Evolutionary conservation across 1,139 yeast species (phyloP).

Genomic region (Pichia sp.): DNA sequence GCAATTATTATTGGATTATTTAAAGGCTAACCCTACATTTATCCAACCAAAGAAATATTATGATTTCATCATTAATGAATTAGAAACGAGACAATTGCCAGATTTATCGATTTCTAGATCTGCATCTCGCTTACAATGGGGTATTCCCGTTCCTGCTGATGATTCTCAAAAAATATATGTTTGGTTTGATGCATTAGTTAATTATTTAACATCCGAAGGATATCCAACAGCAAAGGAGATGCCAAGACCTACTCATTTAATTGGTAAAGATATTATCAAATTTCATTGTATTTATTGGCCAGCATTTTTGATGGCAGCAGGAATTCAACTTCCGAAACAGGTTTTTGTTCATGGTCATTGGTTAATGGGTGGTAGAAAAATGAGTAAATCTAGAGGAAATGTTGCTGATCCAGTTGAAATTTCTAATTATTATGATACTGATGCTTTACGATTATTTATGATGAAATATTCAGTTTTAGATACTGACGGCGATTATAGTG

Average conservation of each 20-base stretch:
- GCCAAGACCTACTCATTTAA: slow-evolving; percentile 56
- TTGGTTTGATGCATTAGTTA: slow-evolving; percentile 94
- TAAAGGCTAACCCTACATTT: slow-evolving; percentile 48
- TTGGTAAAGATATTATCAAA: slow-evolving; percentile 86
- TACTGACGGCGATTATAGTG: slow-evolving; percentile 74
- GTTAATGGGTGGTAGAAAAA: slow-evolving; percentile 83
- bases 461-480: slow-evolving; percentile 70
- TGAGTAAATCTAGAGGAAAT: slow-evolving; percentile 91
- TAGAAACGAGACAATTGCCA: slow-evolving; percentile 39
- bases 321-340: slow-evolving; percentile 59
- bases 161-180: slow-evolving; percentile 77
- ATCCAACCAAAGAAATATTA: slow-evolving; percentile 60
- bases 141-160: slow-evolving; percentile 83
- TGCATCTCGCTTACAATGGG: slow-evolving; percentile 73
- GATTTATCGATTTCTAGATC: slow-evolving; percentile 90
- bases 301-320: slow-evolving; percentile 80
- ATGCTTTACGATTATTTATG: slow-evolving; percentile 69
- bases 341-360: slow-evolving; percentile 92
- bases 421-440: slow-evolving; percentile 58
- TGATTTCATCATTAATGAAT: slow-evolving; percentile 51
- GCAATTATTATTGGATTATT: slow-evolving; percentile 42
- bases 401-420: slow-evolving; percentile 87
- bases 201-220: slow-evolving; percentile 73
- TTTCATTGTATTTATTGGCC: slow-evolving; percentile 97
- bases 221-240: slow-evolving; percentile 37